These are phyloP conservation scores for Lasiodiplodia gonubiensis DNA, from an alignment of 2,329 filamentous ascomycete species.

Conservation along the genomic window DNA sequence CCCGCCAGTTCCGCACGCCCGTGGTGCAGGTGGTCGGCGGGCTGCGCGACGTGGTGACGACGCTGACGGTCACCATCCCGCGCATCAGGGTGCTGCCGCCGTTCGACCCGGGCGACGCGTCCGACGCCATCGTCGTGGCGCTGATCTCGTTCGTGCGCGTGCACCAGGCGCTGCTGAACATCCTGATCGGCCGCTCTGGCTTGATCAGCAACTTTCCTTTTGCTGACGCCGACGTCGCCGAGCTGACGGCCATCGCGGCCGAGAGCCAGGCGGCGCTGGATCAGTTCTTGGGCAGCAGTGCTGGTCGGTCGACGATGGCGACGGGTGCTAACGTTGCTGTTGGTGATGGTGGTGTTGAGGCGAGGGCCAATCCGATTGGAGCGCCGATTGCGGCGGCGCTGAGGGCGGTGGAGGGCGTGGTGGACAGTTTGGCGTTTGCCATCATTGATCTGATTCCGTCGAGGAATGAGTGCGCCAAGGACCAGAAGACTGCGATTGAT, in stretches of 20 bases:
- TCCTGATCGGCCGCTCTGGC: conserved; percentile 29
- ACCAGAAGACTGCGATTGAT: conserved; percentile 28
- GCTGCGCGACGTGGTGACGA: conserved; percentile 10
- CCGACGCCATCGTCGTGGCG: conserved; percentile 30
- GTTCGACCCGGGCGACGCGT: conserved; percentile 8
- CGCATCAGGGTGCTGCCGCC: conserved; percentile 19
- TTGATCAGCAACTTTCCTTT: conserved; percentile 23
- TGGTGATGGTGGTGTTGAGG: background rate
- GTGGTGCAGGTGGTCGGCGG: conserved; percentile 27
- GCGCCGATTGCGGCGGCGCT: conserved; percentile 27
- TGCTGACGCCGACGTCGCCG: background rate
- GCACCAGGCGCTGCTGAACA: conserved; percentile 31
- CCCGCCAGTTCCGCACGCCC: background rate
- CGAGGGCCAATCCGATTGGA: conserved; percentile 12
- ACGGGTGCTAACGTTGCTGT: no score
- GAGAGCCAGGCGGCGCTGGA: background rate
- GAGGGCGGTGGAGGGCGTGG: conserved; percentile 26
- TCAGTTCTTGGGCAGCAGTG: background rate
- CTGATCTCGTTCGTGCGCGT: conserved; percentile 29
- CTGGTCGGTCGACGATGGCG: no score
- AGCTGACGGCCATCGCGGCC: background rate
- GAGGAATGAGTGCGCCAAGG: conserved; percentile 28
- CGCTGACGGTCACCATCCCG: conserved; percentile 3
- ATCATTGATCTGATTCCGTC: conserved; percentile 28
- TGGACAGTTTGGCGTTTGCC: conserved; percentile 28